A percentile compares a stretch with the other conserved stretches of the same genome.
Evolutionary conservation across 164 flowering plant species (phyloP).

Genomic region (Euptelea pleiosperma): DNA sequence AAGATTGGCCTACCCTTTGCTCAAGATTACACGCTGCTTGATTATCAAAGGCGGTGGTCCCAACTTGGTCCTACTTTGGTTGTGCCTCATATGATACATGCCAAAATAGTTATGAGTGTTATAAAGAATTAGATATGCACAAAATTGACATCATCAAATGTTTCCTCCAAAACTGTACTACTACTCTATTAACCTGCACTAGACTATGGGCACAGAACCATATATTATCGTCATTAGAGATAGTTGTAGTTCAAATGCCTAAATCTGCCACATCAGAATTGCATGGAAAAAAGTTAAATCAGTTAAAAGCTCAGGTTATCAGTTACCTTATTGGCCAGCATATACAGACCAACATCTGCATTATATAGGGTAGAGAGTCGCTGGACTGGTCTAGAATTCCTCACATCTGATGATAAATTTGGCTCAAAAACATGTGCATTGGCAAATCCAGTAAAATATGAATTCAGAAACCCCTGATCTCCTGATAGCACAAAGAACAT

Average conservation of each 20-base stretch:
- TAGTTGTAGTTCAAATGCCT: neutral
- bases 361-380: conserved; percentile 93
- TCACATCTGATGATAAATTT: conserved; percentile 42
- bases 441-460: conserved; percentile 76
- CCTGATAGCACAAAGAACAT: conserved; percentile 42
- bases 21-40: too few species aligned
- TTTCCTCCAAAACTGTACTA: too few species aligned
- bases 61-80: too few species aligned
- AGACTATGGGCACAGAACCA: neutral
- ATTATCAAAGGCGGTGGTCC: too few species aligned
- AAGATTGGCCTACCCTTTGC: too few species aligned
- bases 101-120: too few species aligned
- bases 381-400: conserved; percentile 64
- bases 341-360: conserved; percentile 99
- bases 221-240: too few species aligned
- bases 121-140: too few species aligned
- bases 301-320: neutral
- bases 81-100: too few species aligned
- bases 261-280: neutral
- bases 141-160: too few species aligned
- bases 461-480: conserved; percentile 95
- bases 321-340: conserved; percentile 96
- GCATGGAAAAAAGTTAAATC: neutral
- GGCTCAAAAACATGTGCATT: conserved; percentile 93
- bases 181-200: neutral